Base-by-base conservation (phyloP, 2,329 filamentous ascomycete species). In the Aspergillus costaricaensis region DNA sequence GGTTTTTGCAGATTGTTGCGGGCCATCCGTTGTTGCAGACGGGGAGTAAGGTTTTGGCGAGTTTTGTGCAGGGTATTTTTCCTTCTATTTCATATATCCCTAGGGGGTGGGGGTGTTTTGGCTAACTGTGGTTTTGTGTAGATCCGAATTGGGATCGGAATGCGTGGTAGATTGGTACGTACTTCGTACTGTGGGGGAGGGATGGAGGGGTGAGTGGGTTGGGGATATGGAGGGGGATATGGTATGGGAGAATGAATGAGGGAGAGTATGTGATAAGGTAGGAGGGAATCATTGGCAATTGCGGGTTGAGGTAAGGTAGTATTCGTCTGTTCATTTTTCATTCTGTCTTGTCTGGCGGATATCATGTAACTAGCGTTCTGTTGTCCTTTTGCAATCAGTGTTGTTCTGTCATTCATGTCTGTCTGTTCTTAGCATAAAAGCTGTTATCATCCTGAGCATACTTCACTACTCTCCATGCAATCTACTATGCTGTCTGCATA, bases 1-100 rank as follows among this genome's bases (percentile, higher is more conserved):
- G 96, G 75, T 99, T 99, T 76, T 80, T 99, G 74, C 93, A 95
- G 85, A 98, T 98, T 74, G 95, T 99, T 10, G 95, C 96, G 0
- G 94, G 95, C 0, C 95, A 99, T 77, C 95, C 95, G 69, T 82
- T 99, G 71, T 80, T 99, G 79, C 95, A 99, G 85, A 99, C 95
- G 30, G 95, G 95, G 55, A 97, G 92, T 78, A 96, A 98, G 80
- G 95, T 99, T 60, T 79, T 99, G 70, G 94, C 93, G 12, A 91
- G 91, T 30, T 99, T 98, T 82, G 93, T 99, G 73, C 95, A 99
- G 81, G 95, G 93, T 96, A 74, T 71, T 84, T 71, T 84, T 69
- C 38, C 25, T 44, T 44, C 44, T 32, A 67, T 39, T 23, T 48
- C 43, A 44, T 27, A 67, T 38, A 19, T 19, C 19, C 15, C 48